Evolutionary conservation across 331 rosid genomes (phyloP).

Genomic region (Quercus tomentella): DNA sequence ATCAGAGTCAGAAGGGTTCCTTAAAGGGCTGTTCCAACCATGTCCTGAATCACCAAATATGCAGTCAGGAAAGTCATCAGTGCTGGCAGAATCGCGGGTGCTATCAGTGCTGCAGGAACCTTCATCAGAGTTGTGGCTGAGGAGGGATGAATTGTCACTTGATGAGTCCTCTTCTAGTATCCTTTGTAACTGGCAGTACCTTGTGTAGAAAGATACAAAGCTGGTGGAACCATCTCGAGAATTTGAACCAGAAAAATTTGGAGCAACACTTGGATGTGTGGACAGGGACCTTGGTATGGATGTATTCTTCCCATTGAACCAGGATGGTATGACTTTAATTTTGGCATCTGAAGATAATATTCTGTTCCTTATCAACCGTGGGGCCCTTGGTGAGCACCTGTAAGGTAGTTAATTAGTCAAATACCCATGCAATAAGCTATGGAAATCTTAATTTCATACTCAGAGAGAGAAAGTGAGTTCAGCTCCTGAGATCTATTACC

Average conservation of each 20-base stretch:
- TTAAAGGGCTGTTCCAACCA: slow-evolving; percentile 40
- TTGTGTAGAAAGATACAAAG: slow-evolving; percentile 38
- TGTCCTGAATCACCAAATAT: slow-evolving; percentile 67
- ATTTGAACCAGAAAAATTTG: slow-evolving; percentile 11
- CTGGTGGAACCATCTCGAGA: slow-evolving; percentile 34
- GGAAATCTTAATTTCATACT: neutral
- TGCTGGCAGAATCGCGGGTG: slow-evolving; percentile 56
- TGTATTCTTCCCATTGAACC: slow-evolving; percentile 38
- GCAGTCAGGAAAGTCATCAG: slow-evolving; percentile 78
- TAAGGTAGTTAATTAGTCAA: slow-evolving; percentile 20
- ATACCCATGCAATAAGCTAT: neutral
- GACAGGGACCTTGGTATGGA: slow-evolving; percentile 30
- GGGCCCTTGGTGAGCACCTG: slow-evolving; percentile 95
- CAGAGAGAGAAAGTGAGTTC: neutral
- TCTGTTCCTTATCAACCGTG: slow-evolving; percentile 59
- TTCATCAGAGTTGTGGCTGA: slow-evolving; percentile 79
- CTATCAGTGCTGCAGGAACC: slow-evolving; percentile 88
- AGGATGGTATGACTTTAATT: slow-evolving; percentile 32
- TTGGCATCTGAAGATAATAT: slow-evolving; percentile 45
- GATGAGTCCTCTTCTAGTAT: slow-evolving; percentile 76
- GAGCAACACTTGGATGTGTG: slow-evolving; percentile 27
- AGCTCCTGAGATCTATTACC: slow-evolving; percentile 39
- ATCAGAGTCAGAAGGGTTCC: slow-evolving; percentile 48
- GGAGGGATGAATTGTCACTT: slow-evolving; percentile 82
- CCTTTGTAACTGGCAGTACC: slow-evolving; percentile 42